Conservation (phyloP, 78 protist species). For the Planoprotostelium fungivorum region DNA sequence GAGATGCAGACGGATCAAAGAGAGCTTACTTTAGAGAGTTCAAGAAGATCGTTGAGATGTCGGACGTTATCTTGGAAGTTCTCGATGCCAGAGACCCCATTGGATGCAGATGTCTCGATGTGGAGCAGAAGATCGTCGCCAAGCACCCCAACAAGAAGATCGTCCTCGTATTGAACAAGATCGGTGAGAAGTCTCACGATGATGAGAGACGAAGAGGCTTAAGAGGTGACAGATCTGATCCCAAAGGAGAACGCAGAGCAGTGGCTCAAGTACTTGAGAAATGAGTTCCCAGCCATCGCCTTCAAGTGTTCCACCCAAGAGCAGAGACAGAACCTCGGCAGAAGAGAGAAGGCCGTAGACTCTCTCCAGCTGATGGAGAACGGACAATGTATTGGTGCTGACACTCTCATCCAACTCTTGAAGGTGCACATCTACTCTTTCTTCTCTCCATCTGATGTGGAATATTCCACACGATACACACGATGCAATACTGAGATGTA, state of each 20-base stretch:
- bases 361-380: conserved; percentile 16
- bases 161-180: conserved; percentile 18
- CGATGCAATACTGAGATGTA: conserved; percentile 2
- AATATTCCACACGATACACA: background rate
- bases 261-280: conserved; percentile 77
- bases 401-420: conserved; percentile 59
- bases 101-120: conserved; percentile 88
- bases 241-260: conserved; percentile 70
- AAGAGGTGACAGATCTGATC: conserved; percentile 64
- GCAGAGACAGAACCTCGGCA: conserved; percentile 50
- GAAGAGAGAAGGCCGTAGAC: background rate
- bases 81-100: conserved; percentile 99
- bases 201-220: background rate
- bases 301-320: conserved; percentile 78
- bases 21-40: conserved; percentile 83
- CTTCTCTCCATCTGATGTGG: background rate
- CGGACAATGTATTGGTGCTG: conserved; percentile 70
- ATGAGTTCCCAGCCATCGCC: conserved; percentile 79
- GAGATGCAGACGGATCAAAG: conserved; percentile 62
- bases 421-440: conserved; percentile 5
- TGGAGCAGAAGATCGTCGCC: conserved; percentile 75
- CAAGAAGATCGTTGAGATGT: conserved; percentile 74
- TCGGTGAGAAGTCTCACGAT: background rate
- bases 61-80: conserved; percentile 91
- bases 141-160: conserved; percentile 65